Evolutionary conservation across 331 rosid species (phyloP).

Genomic region (Stylosanthes scabra): DNA sequence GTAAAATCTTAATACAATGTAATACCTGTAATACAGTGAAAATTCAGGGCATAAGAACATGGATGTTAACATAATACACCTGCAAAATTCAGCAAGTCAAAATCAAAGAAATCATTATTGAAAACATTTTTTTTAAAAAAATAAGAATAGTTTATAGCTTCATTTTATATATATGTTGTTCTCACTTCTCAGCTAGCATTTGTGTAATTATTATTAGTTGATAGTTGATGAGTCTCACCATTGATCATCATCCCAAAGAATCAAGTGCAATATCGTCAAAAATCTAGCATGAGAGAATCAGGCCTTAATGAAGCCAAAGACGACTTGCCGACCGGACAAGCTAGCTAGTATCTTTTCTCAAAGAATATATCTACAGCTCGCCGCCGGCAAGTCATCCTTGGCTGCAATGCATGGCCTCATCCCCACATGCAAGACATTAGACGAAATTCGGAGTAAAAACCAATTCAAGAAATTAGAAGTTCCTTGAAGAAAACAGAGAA

Average conservation of each 20-base stretch:
- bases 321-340: slow-evolving; percentile 67
- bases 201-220: not conserved
- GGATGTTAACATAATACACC: slow-evolving; percentile 3
- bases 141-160: not conserved
- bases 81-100: slow-evolving; percentile 38
- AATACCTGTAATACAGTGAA: no score
- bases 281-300: slow-evolving; percentile 79
- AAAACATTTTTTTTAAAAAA: not conserved
- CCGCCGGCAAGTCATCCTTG: slow-evolving; percentile 99
- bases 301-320: slow-evolving; percentile 77
- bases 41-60: not conserved
- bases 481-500: slow-evolving; percentile 32
- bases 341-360: not conserved
- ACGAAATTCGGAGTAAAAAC: slow-evolving; percentile 46
- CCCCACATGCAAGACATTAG: slow-evolving; percentile 84
- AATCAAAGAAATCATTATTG: slow-evolving; percentile 2
- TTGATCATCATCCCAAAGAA: slow-evolving; percentile 24
- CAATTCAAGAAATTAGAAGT: slow-evolving; percentile 48
- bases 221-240: not conserved
- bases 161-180: not conserved
- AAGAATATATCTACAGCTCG: no score
- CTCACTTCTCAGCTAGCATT: slow-evolving; percentile 13
- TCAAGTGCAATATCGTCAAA: slow-evolving; percentile 49
- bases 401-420: slow-evolving; percentile 87
- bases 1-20: no score